A percentile compares a stretch with the other conserved stretches of the same genome.
phyloP scores from a whole-genome alignment of 371 early-diverging fungal species.

The Mortierella sp. region DNA sequence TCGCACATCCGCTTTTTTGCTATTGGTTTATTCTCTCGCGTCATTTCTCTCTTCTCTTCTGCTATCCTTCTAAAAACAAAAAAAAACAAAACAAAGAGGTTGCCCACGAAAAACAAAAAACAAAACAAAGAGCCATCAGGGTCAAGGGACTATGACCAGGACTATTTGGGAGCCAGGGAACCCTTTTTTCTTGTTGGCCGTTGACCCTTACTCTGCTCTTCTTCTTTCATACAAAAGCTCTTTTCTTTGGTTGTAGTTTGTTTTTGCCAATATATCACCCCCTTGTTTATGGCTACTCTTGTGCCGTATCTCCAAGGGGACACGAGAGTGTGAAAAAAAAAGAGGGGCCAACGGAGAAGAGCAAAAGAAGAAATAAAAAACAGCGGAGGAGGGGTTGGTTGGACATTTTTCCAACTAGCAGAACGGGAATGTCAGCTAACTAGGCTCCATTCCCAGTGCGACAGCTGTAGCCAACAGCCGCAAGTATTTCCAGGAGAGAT shows the following conservation, averaged over 20 bases:
- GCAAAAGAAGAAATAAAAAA: background rate
- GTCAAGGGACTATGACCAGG: background rate
- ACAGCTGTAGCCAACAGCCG: too few relatives aligned
- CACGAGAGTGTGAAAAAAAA: background rate
- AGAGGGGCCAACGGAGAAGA: background rate
- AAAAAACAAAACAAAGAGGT: background rate
- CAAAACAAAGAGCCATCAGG: background rate
- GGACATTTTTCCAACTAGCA: background rate
- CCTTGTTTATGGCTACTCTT: background rate
- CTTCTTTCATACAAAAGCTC: background rate
- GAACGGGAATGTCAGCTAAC: background rate
- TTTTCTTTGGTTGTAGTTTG: background rate
- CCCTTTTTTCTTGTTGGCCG: background rate
- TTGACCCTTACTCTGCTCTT: background rate
- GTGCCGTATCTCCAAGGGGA: too few relatives aligned
- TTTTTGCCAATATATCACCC: background rate
- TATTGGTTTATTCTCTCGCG: too few relatives aligned
- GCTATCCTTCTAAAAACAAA: background rate
- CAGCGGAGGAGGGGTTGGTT: background rate
- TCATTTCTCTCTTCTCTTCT: too few relatives aligned
- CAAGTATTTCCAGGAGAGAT: background rate
- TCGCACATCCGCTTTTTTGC: slow-evolving; percentile 2
- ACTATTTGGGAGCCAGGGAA: background rate
- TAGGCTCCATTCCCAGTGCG: too few relatives aligned
- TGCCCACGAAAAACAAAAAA: too few relatives aligned